phyloP scores from a whole-genome alignment of 139 green algal genomes.

The Chlorella sorokiniana region DNA sequence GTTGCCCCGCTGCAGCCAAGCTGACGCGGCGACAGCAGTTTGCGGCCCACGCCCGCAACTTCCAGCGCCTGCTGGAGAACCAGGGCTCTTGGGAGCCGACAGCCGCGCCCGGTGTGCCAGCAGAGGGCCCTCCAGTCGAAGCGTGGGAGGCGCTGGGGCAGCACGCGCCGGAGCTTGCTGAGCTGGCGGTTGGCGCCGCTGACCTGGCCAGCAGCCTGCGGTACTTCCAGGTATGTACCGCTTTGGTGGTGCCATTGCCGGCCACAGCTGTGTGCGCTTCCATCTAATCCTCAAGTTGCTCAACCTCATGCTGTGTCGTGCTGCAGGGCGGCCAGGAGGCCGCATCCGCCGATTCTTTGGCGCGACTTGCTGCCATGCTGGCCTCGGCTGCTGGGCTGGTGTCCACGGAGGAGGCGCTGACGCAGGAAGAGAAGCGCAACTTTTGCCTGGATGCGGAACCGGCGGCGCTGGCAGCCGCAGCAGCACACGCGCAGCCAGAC shows the following conservation, averaged over 20 bases:
- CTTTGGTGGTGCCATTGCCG: background rate
- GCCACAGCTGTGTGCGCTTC: background rate
- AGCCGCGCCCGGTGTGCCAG: background rate
- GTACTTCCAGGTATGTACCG: slow-evolving; percentile 36
- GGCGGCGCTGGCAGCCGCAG: background rate
- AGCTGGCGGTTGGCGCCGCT: slow-evolving; percentile 26
- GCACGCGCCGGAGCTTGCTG: slow-evolving; percentile 24
- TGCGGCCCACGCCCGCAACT: slow-evolving; percentile 15
- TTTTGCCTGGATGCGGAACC: background rate
- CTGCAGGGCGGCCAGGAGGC: background rate
- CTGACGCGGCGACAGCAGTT: background rate
- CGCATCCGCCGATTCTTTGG: background rate
- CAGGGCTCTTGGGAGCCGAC: slow-evolving; percentile 31
- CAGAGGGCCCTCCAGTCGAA: background rate
- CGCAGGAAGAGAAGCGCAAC: background rate
- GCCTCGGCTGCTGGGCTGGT: slow-evolving; percentile 2
- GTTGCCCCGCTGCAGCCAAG: background rate
- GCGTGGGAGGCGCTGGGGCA: slow-evolving; percentile 39
- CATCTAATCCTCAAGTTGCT: background rate
- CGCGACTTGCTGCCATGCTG: slow-evolving; percentile 26
- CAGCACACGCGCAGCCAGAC: background rate
- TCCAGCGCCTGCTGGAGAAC: slow-evolving; percentile 21
- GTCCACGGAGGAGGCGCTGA: background rate
- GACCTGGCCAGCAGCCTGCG: slow-evolving; percentile 39
- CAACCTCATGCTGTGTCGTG: too few species aligned